Conservation (phyloP, 192 early-diverging fungal species). For the Coemansia sp. region DNA sequence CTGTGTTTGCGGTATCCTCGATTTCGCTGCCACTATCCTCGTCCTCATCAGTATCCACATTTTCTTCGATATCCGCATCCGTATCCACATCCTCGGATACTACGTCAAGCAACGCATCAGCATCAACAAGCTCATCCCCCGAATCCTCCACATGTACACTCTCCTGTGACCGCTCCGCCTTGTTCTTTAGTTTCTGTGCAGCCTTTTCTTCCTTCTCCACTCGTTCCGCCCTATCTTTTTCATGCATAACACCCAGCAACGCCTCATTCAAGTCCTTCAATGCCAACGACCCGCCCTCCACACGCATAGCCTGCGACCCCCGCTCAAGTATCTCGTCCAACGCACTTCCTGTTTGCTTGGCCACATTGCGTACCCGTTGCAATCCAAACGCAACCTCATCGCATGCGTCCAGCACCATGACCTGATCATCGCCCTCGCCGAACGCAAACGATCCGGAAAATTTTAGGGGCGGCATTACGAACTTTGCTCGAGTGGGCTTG, state of each 20-base stretch:
- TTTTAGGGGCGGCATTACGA: conserved; percentile 5
- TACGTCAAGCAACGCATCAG: neutral
- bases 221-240: conserved; percentile 10
- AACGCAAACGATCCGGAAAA: conserved; percentile 15
- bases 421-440: conserved; percentile 19
- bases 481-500: neutral
- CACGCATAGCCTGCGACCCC: conserved; percentile 40
- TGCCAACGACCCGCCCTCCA: conserved; percentile 24
- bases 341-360: neutral
- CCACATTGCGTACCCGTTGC: neutral
- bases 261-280: conserved; percentile 32
- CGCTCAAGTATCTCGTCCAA: conserved; percentile 31
- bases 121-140: neutral
- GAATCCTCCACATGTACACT: neutral
- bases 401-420: conserved; percentile 29
- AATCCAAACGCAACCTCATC: neutral
- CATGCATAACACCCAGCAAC: conserved; percentile 32
- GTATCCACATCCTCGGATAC: neutral
- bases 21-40: neutral
- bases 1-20: neutral
- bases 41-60: neutral
- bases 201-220: neutral
- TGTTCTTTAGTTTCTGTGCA: conserved; percentile 1
- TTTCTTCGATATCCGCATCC: conserved; percentile 6
- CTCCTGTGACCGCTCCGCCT: neutral